These are phyloP conservation scores for Psilocybe azurescens DNA, from an alignment of 768 basidiomycete species.

Conservation along the genomic window DNA sequence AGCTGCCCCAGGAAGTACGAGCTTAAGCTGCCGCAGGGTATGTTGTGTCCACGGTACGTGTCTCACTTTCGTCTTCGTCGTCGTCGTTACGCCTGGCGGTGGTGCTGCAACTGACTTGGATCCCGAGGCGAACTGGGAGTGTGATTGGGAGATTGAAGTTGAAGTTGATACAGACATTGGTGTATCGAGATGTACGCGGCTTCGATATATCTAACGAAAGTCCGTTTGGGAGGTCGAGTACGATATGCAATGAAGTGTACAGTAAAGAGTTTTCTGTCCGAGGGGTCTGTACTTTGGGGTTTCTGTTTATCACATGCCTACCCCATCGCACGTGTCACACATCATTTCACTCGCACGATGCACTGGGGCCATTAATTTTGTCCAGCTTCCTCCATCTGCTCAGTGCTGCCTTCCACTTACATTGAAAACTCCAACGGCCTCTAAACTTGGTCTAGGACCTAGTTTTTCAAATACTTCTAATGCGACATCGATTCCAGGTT, in stretches of 20 bases:
- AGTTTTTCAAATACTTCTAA: too few relatives aligned
- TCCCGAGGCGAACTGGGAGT: constrained; percentile 1
- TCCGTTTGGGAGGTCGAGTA: background rate
- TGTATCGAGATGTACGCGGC: background rate
- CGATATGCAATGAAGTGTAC: background rate
- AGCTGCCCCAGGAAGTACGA: constrained; percentile 71
- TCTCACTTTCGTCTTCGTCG: constrained; percentile 19
- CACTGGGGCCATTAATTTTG: background rate
- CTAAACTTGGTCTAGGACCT: too few relatives aligned
- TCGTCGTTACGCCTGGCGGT: constrained; percentile 3
- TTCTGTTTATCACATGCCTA: constrained; percentile 17
- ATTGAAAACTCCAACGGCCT: too few relatives aligned
- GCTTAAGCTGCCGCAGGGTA: constrained; percentile 72
- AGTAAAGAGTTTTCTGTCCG: background rate
- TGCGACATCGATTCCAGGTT: too few relatives aligned
- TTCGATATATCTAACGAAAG: background rate
- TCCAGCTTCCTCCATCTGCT: background rate
- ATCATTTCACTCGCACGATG: background rate
- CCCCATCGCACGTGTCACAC: constrained; percentile 1
- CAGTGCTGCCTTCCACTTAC: too few relatives aligned
- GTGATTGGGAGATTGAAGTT: constrained; percentile 6
- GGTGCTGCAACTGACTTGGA: constrained; percentile 4
- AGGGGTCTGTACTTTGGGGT: constrained; percentile 7
- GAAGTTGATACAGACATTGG: constrained; percentile 6
- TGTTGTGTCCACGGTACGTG: constrained; percentile 45